These are phyloP conservation scores for Ophiostoma angusticollis DNA, from an alignment of 2,329 filamentous ascomycete species.

Conservation along the genomic window DNA sequence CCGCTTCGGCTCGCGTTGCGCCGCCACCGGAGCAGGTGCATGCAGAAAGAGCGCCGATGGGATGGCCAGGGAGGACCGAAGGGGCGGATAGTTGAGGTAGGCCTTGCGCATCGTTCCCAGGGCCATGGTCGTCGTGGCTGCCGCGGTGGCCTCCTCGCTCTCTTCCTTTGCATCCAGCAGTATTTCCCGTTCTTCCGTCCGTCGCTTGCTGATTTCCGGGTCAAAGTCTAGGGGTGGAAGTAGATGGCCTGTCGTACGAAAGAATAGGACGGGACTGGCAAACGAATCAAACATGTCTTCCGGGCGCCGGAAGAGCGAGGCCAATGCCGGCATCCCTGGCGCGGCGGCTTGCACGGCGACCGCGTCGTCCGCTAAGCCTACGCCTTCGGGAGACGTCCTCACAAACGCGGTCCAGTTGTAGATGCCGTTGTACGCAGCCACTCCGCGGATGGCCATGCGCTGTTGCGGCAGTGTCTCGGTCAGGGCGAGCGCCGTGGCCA, in stretches of 20 bases:
- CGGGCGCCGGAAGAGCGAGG: conserved; percentile 34
- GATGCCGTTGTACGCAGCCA: conserved; percentile 45
- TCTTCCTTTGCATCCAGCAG: background rate
- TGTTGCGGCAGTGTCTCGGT: conserved; percentile 37
- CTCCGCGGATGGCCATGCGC: conserved; percentile 36
- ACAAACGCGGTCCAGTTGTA: conserved; percentile 51
- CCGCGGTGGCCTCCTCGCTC: background rate
- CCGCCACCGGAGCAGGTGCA: conserved; percentile 20
- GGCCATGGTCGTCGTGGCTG: conserved; percentile 5
- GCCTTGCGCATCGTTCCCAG: conserved; percentile 26
- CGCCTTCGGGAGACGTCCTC: conserved; percentile 12
- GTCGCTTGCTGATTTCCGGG: conserved; percentile 1
- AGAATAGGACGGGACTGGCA: conserved; percentile 44
- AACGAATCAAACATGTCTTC: conserved; percentile 45
- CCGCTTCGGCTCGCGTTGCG: background rate
- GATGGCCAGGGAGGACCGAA: conserved; percentile 32
- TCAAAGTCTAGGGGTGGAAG: conserved; percentile 25
- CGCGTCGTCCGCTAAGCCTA: conserved; percentile 16
- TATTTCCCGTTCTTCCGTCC: conserved; percentile 1
- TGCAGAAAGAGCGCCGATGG: conserved; percentile 38
- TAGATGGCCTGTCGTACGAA: conserved; percentile 37
- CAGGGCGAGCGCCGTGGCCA: conserved; percentile 44
- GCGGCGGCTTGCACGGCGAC: conserved; percentile 24
- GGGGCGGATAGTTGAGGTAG: conserved; percentile 35
- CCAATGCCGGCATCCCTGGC: conserved; percentile 10